Base-by-base conservation (phyloP, 1,139 yeast species). In the Pichia sp. region DNA sequence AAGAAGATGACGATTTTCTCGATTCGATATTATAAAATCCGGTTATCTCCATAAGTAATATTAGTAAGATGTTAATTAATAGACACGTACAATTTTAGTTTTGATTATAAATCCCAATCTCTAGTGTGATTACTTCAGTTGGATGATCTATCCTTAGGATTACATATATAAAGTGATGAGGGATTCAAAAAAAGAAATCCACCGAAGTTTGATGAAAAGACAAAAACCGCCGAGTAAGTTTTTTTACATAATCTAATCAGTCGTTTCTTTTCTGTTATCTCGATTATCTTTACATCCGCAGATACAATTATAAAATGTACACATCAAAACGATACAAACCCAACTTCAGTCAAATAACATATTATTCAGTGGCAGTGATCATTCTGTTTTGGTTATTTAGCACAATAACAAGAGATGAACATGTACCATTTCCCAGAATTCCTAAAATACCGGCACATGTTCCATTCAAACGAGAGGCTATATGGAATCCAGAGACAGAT, bases 401-500 rank as follows among this genome's bases (percentile, higher is more conserved):
- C 8, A 14, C 30, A 8, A 11, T 29, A 6, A 13, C 9, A 18
- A 13, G 16, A 22, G 38, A 22, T 1, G 29, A 42, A 2, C 49
- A 30, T 25, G 43, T 43, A 1, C 55, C 55, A 14, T 57, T 55
- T 22, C 60, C 61, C 18, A 54, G 44, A 16, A 38, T 53, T 5
- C 65, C 63, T 1, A 57, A 57, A 19, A 45, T 50, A 8, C 67
- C 67, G 2, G 67, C 67, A 3, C 67, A 64, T 52, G 47, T 63
- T 27, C 67, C 67, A 3, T 57, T 55, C 27, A 38, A 58, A 25
- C 62, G 57, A n/a, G 62, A 61, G 3, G 64, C 80, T 0, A 63
- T 74, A 1, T 63, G 75, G 62, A 56, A 63, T 13, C 81, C 81
- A 1, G 67, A 68, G 28, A 46, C 56, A 0, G 62, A 67, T 27